phyloP scores from a whole-genome alignment of 78 protist genomes.

The Dictyostelium capitatum region DNA sequence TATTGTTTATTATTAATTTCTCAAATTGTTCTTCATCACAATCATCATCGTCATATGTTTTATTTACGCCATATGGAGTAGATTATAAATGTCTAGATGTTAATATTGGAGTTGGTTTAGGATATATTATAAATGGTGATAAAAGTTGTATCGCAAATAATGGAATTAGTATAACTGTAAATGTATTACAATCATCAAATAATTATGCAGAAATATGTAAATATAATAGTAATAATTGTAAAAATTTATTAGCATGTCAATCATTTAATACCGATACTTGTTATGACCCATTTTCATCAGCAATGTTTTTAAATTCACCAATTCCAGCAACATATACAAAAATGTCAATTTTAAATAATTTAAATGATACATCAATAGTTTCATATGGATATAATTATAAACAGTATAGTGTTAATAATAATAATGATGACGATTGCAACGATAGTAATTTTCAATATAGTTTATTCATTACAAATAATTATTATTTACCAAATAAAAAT shows the following conservation, averaged over 20 bases:
- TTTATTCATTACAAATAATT: neutral
- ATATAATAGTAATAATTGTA: conserved; percentile 12
- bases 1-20: neutral
- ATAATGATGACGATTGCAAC: neutral
- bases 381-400: neutral
- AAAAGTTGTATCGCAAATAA: conserved; percentile 4
- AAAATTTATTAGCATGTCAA: conserved; percentile 12
- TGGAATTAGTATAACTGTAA: conserved; percentile 11
- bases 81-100: neutral
- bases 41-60: no score
- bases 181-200: neutral
- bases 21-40: neutral
- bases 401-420: neutral
- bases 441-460: neutral
- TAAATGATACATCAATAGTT: neutral
- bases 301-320: neutral
- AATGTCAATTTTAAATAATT: neutral
- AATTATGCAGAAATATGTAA: neutral
- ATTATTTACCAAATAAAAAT: neutral
- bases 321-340: conserved; percentile 2
- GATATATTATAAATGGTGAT: neutral
- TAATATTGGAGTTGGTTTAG: neutral
- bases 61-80: neutral
- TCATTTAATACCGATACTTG: neutral
- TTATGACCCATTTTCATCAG: neutral